Evolutionary conservation across 208 protist genomes (phyloP), one percentile per base, ranked within the genome.

Genomic region (Porcisia deanei): DNA sequence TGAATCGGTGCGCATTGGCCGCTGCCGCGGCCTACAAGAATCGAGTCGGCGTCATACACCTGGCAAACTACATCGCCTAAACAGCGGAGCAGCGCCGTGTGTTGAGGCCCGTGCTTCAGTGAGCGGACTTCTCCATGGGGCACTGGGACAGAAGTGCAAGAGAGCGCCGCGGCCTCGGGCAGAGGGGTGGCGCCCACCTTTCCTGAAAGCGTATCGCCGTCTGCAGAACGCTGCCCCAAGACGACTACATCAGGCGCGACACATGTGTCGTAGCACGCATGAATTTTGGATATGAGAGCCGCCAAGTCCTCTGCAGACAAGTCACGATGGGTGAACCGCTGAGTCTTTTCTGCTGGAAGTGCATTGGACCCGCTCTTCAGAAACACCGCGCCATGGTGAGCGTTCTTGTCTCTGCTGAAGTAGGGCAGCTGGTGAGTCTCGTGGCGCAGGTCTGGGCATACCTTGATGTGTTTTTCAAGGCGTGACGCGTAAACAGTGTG

Each of bases 361-460:
- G 30, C 16, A 18, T 20, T 41, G 9, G 7, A 5, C 18, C 30
- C 63, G 20, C 45, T n/a, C 12, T 43, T 4, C 4, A 68, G 43
- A 66, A 81, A 73, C 39, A 64, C 53, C 0, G 72, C 67, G 8
- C 75, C 73, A 8, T 61, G 65, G 55, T 81, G 73, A 10, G 88
- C 91, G 71, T 95, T 85, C 22, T 77, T 73, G 71, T 93, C 68
- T 72, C 83, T 71, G 16, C 47, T 53, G 67, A 83, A 92, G 70
- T 91, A 95, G 6, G 87, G 84, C 37, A 95, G 81, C 49, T 77
- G 47, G 8, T 25, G 54, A 1, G 82, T 68, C 20, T 90, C 72
- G 74, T 85, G 83, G 6, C 91, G 91, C 58, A 91, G 80, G 65
- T 95, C 88, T 1, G 91, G 88, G 64, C 88, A 95, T 20, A 95